These are phyloP conservation scores for Ogataea angusta DNA, from an alignment of 805 yeast genomes.

Conservation along the genomic window DNA sequence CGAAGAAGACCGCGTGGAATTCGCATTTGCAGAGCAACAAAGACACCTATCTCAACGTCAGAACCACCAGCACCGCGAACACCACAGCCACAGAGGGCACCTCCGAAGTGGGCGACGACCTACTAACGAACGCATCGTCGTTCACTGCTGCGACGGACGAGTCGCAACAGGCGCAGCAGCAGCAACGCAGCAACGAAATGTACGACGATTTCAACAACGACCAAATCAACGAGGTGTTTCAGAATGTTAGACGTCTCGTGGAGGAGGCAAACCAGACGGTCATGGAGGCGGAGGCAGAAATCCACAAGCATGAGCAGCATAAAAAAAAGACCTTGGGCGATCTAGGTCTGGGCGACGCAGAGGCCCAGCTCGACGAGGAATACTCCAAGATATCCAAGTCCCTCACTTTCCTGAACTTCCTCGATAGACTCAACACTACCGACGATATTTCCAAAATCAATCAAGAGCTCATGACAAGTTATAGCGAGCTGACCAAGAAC, in stretches of 20 bases:
- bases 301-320: conserved; percentile 21
- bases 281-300: conserved; percentile 27
- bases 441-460: conserved; percentile 22
- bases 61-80: conserved; percentile 7
- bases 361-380: conserved; percentile 23
- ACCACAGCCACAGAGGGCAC: conserved; percentile 14
- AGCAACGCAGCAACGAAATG: conserved; percentile 3
- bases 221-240: conserved; percentile 25
- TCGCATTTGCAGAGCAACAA: conserved; percentile 15
- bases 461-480: conserved; percentile 22
- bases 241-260: conserved; percentile 27
- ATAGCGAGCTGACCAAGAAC: conserved; percentile 25
- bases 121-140: conserved; percentile 9
- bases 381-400: conserved; percentile 25
- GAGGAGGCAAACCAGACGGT: conserved; percentile 28
- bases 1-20: conserved; percentile 24
- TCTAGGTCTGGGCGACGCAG: conserved; percentile 5
- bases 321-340: conserved; percentile 4
- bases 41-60: conserved; percentile 6
- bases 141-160: conserved; percentile 9
- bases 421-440: conserved; percentile 26
- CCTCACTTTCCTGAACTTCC: conserved; percentile 27
- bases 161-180: conserved; percentile 5
- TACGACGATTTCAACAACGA: conserved; percentile 19
- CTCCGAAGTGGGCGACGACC: conserved; percentile 12